A percentile compares a stretch with the other conserved stretches of the same genome.
Conservation (phyloP, 2,329 filamentous ascomycete genomes). For the Grosmannia clavigera region DNA sequence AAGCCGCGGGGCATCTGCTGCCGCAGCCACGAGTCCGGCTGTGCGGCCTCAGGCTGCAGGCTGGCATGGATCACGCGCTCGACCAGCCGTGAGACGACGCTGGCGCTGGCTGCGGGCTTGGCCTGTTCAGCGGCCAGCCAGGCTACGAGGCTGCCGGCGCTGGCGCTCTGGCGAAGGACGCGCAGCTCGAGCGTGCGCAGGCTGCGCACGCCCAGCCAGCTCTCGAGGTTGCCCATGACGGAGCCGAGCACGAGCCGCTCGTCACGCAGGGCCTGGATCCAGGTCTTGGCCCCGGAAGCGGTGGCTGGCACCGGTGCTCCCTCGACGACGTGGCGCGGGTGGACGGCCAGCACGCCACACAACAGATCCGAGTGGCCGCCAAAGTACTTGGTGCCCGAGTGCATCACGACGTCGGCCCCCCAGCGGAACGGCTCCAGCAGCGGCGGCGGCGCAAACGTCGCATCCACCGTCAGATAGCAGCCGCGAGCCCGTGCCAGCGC, state of each 20-base stretch:
- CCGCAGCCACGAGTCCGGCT: constrained; percentile 57
- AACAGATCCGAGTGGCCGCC: constrained; percentile 92
- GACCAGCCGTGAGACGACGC: constrained; percentile 32
- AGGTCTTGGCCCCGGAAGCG: constrained; percentile 27
- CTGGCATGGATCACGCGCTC: constrained; percentile 57
- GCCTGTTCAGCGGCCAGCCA: constrained; percentile 51
- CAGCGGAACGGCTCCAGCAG: constrained; percentile 73
- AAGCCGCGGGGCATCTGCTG: constrained; percentile 87
- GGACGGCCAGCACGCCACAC: constrained; percentile 67
- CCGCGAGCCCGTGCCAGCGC: constrained; percentile 58
- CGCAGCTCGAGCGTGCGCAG: constrained; percentile 76
- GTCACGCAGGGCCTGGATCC: constrained; percentile 45
- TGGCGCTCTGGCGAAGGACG: constrained; percentile 63
- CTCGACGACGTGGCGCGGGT: constrained; percentile 21
- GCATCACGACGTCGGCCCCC: constrained; percentile 81
- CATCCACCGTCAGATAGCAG: constrained; percentile 71
- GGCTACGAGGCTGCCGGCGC: constrained; percentile 53
- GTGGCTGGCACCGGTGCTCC: neutral
- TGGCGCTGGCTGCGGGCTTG: constrained; percentile 25
- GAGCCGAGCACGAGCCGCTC: constrained; percentile 70
- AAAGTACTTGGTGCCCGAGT: constrained; percentile 90
- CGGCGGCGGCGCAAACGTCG: constrained; percentile 85
- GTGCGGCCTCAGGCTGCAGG: constrained; percentile 53
- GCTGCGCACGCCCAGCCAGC: constrained; percentile 82
- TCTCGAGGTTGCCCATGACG: constrained; percentile 81